phyloP scores from a whole-genome alignment of 352 stramenopile species.

The Pythium chondricola region DNA sequence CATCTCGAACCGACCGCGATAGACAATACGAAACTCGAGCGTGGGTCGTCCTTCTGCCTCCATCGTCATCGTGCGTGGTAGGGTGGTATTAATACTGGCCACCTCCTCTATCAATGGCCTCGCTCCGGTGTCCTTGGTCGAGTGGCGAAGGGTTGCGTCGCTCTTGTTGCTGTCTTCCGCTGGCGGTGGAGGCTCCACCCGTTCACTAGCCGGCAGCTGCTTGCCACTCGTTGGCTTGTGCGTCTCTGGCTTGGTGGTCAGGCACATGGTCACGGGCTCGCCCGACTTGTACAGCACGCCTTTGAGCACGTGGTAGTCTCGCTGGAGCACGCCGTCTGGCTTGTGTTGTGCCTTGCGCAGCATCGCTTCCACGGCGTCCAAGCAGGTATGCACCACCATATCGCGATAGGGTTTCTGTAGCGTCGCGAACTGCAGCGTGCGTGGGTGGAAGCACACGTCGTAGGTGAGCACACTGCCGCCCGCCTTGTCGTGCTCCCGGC shows the following conservation, averaged over 20 bases:
- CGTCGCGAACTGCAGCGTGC: constrained; percentile 65
- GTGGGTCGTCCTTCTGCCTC: constrained; percentile 15
- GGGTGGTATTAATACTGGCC: constrained; percentile 4
- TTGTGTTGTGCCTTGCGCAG: constrained; percentile 37
- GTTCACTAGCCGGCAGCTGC: no score
- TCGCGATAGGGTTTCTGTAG: constrained; percentile 61
- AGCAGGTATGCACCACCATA: constrained; percentile 83
- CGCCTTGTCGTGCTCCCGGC: constrained; percentile 86
- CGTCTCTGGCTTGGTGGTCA: constrained; percentile 9
- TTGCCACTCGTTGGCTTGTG: neutral
- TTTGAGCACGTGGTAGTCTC: constrained; percentile 79
- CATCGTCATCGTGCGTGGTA: neutral
- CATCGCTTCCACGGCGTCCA: constrained; percentile 74
- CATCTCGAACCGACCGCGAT: constrained; percentile 66
- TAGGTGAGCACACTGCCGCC: constrained; percentile 68
- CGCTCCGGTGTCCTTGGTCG: neutral
- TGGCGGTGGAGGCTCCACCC: neutral
- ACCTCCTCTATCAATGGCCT: constrained; percentile 15
- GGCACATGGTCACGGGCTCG: constrained; percentile 69
- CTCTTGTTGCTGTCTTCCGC: neutral
- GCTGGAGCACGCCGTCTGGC: constrained; percentile 16
- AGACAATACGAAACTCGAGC: constrained; percentile 56
- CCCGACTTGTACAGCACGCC: constrained; percentile 84
- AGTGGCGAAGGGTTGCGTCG: neutral
- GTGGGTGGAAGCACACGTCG: constrained; percentile 91